These are phyloP conservation scores for Tricholoma terreum DNA, from an alignment of 768 basidiomycete species.

Conservation along the genomic window DNA sequence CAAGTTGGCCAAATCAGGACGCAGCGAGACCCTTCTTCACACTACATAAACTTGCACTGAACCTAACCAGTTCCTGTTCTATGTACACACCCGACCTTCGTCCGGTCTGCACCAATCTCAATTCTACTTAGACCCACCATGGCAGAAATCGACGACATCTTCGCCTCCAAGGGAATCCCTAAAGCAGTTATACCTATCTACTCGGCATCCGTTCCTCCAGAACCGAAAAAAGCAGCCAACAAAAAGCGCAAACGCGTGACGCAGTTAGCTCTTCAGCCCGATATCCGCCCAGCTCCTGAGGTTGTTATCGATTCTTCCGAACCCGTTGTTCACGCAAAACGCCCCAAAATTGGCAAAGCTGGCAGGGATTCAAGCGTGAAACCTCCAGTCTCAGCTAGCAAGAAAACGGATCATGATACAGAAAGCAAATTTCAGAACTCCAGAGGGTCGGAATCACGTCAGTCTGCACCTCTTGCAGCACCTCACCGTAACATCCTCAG, in stretches of 20 bases:
- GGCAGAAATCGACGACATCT: constrained; percentile 88
- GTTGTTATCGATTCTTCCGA: constrained; percentile 66
- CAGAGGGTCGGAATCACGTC: constrained; percentile 67
- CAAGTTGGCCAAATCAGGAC: constrained; percentile 1
- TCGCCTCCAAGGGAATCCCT: constrained; percentile 51
- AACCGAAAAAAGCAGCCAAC: constrained; percentile 50
- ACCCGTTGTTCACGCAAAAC: constrained; percentile 31
- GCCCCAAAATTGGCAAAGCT: constrained; percentile 28
- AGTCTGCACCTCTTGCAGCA: constrained; percentile 28
- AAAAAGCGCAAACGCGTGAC: constrained; percentile 28
- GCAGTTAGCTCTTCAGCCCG: constrained; percentile 12
- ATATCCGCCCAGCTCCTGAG: constrained; percentile 47
- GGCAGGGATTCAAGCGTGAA: background rate
- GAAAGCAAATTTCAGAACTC: constrained; percentile 68
- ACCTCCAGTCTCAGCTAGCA: constrained; percentile 18
- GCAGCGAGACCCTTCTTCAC: too few relatives aligned
- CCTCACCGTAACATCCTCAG: constrained; percentile 21
- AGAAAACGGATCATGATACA: constrained; percentile 29
- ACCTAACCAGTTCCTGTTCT: too few relatives aligned
- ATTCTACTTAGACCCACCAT: constrained; percentile 33
- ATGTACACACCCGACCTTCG: background rate
- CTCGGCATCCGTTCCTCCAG: constrained; percentile 29
- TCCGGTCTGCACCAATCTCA: constrained; percentile 3
- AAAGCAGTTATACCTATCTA: constrained; percentile 19
- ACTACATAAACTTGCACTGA: too few relatives aligned